Evolutionary conservation across 495 filamentous ascomycete species (phyloP).

Genomic region (Pyrenula massariospora): DNA sequence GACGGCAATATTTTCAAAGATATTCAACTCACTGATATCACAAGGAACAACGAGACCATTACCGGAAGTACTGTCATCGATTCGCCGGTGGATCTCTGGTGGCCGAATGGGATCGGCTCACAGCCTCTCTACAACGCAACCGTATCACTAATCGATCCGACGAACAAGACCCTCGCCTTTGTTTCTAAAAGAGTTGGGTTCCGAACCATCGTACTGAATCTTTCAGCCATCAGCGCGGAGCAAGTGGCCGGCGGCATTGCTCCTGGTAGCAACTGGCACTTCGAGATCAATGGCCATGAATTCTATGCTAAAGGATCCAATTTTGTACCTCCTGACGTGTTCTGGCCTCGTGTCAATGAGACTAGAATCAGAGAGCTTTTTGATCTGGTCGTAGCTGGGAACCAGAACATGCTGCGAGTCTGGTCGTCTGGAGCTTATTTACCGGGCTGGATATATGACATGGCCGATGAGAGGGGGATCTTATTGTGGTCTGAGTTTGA

Average conservation of each 20-base stretch:
- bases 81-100: conserved; percentile 43
- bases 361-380: conserved; percentile 42
- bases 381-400: conserved; percentile 40
- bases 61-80: conserved; percentile 37
- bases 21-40: conserved; percentile 30
- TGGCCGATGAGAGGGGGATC: conserved; percentile 54
- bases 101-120: conserved; percentile 46
- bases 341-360: conserved; percentile 53
- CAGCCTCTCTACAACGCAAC: conserved; percentile 50
- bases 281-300: conserved; percentile 55
- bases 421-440: conserved; percentile 55
- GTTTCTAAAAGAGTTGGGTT: conserved; percentile 51
- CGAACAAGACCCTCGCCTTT: conserved; percentile 23
- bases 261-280: conserved; percentile 58
- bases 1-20: conserved; percentile 33
- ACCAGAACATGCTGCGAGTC: conserved; percentile 61
- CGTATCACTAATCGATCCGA: conserved; percentile 28
- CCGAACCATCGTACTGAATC: conserved; percentile 56
- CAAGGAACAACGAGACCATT: conserved; percentile 31
- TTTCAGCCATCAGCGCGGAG: conserved; percentile 42
- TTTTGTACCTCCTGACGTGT: conserved; percentile 54
- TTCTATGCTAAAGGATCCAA: conserved; percentile 61
- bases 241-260: conserved; percentile 46
- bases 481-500: conserved; percentile 60
- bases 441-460: conserved; percentile 57